Base-by-base conservation (phyloP, 2,329 filamentous ascomycete species). In the Alternaria metachromatica region DNA sequence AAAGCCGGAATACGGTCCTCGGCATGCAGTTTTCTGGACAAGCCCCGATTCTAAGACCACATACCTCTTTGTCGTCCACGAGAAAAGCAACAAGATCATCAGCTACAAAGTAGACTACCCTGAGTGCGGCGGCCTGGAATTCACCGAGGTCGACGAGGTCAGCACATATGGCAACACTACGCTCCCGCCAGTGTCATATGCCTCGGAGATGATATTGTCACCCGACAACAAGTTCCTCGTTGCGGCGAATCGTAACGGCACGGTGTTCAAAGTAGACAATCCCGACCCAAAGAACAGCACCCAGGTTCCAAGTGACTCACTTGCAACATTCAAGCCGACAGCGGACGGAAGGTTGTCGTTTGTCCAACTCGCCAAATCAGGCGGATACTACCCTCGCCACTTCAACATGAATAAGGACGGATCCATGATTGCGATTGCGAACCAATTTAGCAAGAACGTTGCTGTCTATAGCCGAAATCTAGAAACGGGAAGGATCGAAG, bases 371-470 rank as follows among this genome's bases (percentile, higher is more conserved):
- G 85, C 85, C n/a, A 84, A 90, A 0, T 86, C 88, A 0, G 89
- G 90, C 53, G 92, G 92, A 3, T 77, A 81, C 8, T 86, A 84
- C 59, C 92, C 92, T 0, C 85, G 92, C 21, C 89, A 91, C 44
- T 91, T 92, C 76, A 86, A 85, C 55, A 80, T 92, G 60, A 93
- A 90, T 77, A 84, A 84, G 65, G 86, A 84, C 11, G 91, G 91
- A 1, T 84, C 84, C 58, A 79, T 90, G 62, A 80, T 93, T 4
- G 91, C 89, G 1, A 87, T 93, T 26, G 90, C 86, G 0, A 83
- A 91, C 67, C 90, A 93, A 79, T 79, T 80, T 15, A 87, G 87
- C 55, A 82, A 84, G 30, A 87, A 85, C 28, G 87, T 92, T 2
- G 87, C 86, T 7, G 78, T 94, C 54, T 86, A 91, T 51, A 76